Conservation (phyloP, 805 yeast genomes). For the Gaillardinia entomophila region DNA sequence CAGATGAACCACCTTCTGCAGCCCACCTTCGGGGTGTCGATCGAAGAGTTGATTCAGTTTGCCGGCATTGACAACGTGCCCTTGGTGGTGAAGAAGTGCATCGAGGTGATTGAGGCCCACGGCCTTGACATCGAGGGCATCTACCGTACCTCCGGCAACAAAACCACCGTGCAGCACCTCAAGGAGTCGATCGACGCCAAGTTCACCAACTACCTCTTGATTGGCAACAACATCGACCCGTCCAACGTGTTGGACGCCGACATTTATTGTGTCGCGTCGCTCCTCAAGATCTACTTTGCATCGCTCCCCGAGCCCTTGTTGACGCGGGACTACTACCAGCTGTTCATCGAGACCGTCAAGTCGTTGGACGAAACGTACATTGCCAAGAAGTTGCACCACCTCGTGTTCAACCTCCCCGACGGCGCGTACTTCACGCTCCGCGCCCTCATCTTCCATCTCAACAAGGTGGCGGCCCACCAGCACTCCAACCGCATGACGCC, state of each 20-base stretch:
- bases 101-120: conserved; percentile 75
- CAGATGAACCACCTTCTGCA: conserved; percentile 15
- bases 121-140: conserved; percentile 88
- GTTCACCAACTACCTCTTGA: conserved; percentile 53
- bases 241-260: conserved; percentile 64
- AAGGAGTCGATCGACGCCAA: conserved; percentile 68
- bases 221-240: conserved; percentile 37
- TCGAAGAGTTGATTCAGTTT: conserved; percentile 68
- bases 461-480: conserved; percentile 61
- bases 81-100: conserved; percentile 80
- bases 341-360: conserved; percentile 65
- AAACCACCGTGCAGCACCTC: conserved; percentile 65
- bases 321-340: conserved; percentile 54
- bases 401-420: conserved; percentile 87
- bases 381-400: conserved; percentile 74
- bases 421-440: conserved; percentile 91
- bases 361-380: conserved; percentile 40
- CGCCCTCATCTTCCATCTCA: conserved; percentile 78
- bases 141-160: conserved; percentile 80
- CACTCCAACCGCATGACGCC: conserved; percentile 73
- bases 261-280: conserved; percentile 80
- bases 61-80: conserved; percentile 92
- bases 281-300: conserved; percentile 77
- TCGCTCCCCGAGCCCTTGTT: conserved; percentile 84
- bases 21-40: conserved; percentile 74